Evolutionary conservation across 257 asterid species (phyloP), one percentile per base, ranked within the genome.

Genomic region (Vinca minor): DNA sequence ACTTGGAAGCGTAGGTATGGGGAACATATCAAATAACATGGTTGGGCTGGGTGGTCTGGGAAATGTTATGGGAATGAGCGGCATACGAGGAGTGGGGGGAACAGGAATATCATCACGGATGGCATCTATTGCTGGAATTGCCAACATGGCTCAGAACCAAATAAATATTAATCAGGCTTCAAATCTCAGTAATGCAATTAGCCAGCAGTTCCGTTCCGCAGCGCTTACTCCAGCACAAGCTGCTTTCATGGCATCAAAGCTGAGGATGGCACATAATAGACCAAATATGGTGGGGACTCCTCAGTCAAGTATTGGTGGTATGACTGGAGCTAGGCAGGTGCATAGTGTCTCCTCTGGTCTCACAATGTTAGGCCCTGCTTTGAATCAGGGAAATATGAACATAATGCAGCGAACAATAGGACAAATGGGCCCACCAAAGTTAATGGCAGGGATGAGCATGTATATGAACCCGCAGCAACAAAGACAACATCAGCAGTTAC

Each of bases 361-460:
- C 60, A 80, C 96, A 15, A 85, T 89, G 91, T 68, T 83, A 56
- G 77, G 87, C 44, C 63, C 86, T 14, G 65, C 82, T 69, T 71
- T 88, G 54, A 86, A 72, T 76, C 89, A 97, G 20, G 88, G 83
- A 64, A 84, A 74, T 59, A 77, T 87, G 54, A 85, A 64, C 71
- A 86, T 79, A 69, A 82, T 92, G 87, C 97, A 84, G 70, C 81
- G 94, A 21, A 64, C 84, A 11, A 69, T 85, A 76, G 94, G 94
- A 29, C 87, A 84, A 62, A 87, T 89, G 98, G 97, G 94, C 42
- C 96, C 99, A 9, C 97, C 97, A 5, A 87, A 85, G 72, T 23
- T 87, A 78, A 79, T 82, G 79, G 70, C 87, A 0, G 95, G 86
- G 59, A 79, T 80, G 83, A 89, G 78, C 73, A 52, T 63, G 17